Evolutionary conservation across 305 asterid genomes (phyloP).

Genomic region (Fraxinus baroniana): DNA sequence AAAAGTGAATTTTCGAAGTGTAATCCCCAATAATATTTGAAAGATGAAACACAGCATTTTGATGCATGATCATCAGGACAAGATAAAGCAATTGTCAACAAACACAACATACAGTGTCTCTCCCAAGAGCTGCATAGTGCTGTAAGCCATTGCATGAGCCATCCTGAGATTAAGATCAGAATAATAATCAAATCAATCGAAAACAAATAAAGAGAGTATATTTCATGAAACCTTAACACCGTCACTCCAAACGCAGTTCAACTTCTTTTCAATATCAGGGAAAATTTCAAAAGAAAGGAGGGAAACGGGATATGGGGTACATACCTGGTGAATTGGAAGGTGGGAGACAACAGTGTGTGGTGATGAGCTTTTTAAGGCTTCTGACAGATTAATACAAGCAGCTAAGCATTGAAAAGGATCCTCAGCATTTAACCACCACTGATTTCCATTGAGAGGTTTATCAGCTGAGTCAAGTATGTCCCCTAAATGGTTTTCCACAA

Average conservation of each 20-base stretch:
- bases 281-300: conserved; percentile 15
- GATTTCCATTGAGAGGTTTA: conserved; percentile 70
- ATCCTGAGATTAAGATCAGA: conserved; percentile 49
- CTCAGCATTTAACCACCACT: conserved; percentile 96
- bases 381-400: conserved; percentile 84
- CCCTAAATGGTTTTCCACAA: conserved; percentile 70
- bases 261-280: neutral
- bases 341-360: conserved; percentile 84
- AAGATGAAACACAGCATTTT: conserved; percentile 6
- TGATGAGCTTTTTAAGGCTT: conserved; percentile 83
- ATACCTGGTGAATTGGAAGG: conserved; percentile 90
- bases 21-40: neutral
- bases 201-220: neutral
- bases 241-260: neutral
- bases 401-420: conserved; percentile 98
- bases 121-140: conserved; percentile 96
- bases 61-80: neutral
- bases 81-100: conserved; percentile 19
- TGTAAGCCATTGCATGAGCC: conserved; percentile 98
- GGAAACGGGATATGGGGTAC: neutral
- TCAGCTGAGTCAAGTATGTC: conserved; percentile 89
- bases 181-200: conserved; percentile 13
- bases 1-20: neutral
- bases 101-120: conserved; percentile 62
- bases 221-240: conserved; percentile 2